These are phyloP conservation scores for Sarcodon aspratus DNA, from an alignment of 768 basidiomycete genomes.

Conservation along the genomic window DNA sequence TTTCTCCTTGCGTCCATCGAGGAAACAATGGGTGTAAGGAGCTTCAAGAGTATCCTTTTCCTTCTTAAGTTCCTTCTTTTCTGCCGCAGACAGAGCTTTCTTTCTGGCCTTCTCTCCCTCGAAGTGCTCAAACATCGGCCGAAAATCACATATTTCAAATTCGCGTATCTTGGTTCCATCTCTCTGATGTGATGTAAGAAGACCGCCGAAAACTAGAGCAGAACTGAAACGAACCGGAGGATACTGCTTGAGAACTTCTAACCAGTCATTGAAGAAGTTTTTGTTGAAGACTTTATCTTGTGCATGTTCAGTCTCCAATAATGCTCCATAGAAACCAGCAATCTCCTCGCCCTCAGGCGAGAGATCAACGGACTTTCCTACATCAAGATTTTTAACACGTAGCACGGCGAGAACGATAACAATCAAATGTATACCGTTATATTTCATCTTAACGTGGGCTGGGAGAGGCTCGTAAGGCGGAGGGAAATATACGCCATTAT, in stretches of 20 bases:
- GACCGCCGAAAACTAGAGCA: constrained; percentile 1
- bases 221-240: constrained; percentile 61
- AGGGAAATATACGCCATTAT: constrained; percentile 92
- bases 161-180: constrained; percentile 65
- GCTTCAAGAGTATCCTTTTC: constrained; percentile 75
- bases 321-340: constrained; percentile 88
- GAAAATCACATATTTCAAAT: constrained; percentile 84
- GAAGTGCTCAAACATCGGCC: constrained; percentile 87
- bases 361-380: constrained; percentile 72
- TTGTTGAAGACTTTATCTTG: constrained; percentile 80
- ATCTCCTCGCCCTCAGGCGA: constrained; percentile 90
- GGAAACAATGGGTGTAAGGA: constrained; percentile 74
- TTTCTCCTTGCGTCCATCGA: constrained; percentile 96
- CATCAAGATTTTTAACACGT: constrained; percentile 1
- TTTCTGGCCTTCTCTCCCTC: constrained; percentile 90
- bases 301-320: constrained; percentile 89
- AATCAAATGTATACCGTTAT: constrained; percentile 55
- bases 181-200: constrained; percentile 25
- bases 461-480: constrained; percentile 88
- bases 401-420: constrained; percentile 1
- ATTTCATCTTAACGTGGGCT: constrained; percentile 80
- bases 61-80: constrained; percentile 89
- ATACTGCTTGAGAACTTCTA: constrained; percentile 59
- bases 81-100: constrained; percentile 72
- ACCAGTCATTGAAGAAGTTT: constrained; percentile 94